Evolutionary conservation across 305 asterid species (phyloP).

Genomic region (Fraxinus angustifolia): DNA sequence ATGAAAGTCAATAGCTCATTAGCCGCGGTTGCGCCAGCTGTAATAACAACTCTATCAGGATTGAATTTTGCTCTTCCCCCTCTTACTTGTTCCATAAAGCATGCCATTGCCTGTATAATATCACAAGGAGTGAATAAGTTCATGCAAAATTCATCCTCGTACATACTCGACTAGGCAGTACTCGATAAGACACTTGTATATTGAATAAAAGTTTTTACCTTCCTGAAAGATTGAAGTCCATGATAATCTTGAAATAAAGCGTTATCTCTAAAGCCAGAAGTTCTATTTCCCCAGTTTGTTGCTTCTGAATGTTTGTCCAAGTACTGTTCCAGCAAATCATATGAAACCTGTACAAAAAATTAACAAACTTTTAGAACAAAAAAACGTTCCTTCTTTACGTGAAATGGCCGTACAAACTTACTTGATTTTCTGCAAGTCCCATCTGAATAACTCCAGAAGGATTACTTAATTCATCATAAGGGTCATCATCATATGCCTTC

Average conservation of each 20-base stretch:
- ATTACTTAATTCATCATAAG: conserved; percentile 50
- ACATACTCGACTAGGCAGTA: background rate
- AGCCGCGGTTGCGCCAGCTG: conserved; percentile 96
- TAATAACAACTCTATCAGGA: conserved; percentile 72
- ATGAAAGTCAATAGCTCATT: conserved; percentile 81
- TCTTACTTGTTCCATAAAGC: conserved; percentile 82
- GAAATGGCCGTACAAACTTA: conserved; percentile 21
- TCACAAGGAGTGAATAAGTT: background rate
- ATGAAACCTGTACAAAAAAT: conserved; percentile 57
- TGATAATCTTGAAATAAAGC: conserved; percentile 88
- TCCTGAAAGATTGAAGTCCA: conserved; percentile 65
- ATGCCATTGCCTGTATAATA: conserved; percentile 70
- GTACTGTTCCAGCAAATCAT: conserved; percentile 70
- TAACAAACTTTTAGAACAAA: background rate
- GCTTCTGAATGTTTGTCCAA: conserved; percentile 45
- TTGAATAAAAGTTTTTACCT: conserved; percentile 18
- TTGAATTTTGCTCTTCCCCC: conserved; percentile 73
- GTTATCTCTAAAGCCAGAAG: conserved; percentile 66
- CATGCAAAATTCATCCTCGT: background rate
- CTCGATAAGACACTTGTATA: background rate
- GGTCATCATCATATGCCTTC: conserved; percentile 85
- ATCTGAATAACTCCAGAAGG: conserved; percentile 80
- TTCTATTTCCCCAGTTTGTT: conserved; percentile 23
- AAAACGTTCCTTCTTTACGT: background rate
- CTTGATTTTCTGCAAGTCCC: conserved; percentile 94